A percentile compares a stretch with the other conserved stretches of the same genome.
Evolutionary conservation across 352 stramenopile species (phyloP).

Genomic region (Pythium coloratum): DNA sequence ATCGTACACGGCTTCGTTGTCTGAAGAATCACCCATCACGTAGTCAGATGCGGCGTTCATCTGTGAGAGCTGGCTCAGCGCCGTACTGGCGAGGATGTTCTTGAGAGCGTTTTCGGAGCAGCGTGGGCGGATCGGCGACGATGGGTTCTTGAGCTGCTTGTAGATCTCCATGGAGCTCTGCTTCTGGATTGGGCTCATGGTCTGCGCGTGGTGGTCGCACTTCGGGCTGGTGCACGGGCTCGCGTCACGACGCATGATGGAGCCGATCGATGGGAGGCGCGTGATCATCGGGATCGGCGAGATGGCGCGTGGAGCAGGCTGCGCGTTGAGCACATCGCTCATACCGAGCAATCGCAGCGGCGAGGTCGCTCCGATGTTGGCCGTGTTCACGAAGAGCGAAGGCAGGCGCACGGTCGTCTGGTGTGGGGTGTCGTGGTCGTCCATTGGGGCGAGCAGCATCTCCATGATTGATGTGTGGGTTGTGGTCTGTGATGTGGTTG

Average conservation of each 20-base stretch:
- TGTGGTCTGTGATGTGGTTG: not conserved
- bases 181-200: slow-evolving; percentile 58
- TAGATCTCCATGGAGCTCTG: slow-evolving; percentile 61
- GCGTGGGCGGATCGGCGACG: not conserved
- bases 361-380: slow-evolving; percentile 24
- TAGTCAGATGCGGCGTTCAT: slow-evolving; percentile 32
- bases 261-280: slow-evolving; percentile 63
- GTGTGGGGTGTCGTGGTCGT: slow-evolving; percentile 41
- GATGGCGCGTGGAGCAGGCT: slow-evolving; percentile 30
- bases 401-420: slow-evolving; percentile 40
- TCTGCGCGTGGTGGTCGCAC: slow-evolving; percentile 16
- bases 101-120: slow-evolving; percentile 33
- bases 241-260: slow-evolving; percentile 64
- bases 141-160: slow-evolving; percentile 50
- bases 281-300: slow-evolving; percentile 40
- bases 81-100: slow-evolving; percentile 47
- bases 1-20: slow-evolving; percentile 30
- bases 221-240: slow-evolving; percentile 31
- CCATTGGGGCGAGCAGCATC: slow-evolving; percentile 62
- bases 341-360: slow-evolving; percentile 54
- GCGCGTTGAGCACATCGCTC: slow-evolving; percentile 58
- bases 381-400: slow-evolving; percentile 46
- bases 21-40: slow-evolving; percentile 14
- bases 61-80: slow-evolving; percentile 47
- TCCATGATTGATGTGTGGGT: slow-evolving; percentile 38